Percentiles rank a stretch among this genome's conserved stretches.
Conservation (phyloP, 2,329 filamentous ascomycete species). For the Phyllosticta paracitricarpa region DNA sequence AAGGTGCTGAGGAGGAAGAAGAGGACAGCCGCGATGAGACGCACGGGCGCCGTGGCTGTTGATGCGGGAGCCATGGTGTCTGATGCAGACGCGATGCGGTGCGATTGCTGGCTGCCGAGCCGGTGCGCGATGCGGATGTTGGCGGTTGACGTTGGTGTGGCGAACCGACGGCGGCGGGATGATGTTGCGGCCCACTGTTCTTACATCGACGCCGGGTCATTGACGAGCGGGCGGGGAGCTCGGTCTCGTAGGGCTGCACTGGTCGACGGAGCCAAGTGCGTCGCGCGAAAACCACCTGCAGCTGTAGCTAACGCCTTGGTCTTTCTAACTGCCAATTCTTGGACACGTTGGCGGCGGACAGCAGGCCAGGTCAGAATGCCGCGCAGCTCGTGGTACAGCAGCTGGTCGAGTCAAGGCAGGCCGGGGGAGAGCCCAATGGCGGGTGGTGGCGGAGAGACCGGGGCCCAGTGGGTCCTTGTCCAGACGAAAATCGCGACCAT, state of each 20-base stretch:
- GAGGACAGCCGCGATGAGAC: constrained; percentile 8
- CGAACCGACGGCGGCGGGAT: background rate
- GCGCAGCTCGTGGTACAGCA: background rate
- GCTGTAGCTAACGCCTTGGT: background rate
- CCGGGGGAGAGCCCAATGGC: background rate
- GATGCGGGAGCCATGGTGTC: constrained; percentile 12
- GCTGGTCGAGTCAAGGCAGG: background rate
- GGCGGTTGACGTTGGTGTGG: background rate
- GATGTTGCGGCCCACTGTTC: background rate
- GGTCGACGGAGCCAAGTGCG: background rate
- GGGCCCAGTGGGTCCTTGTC: background rate
- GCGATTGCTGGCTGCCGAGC: background rate
- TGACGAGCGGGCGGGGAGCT: background rate
- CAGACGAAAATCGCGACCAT: background rate
- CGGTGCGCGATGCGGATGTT: background rate
- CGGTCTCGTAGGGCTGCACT: background rate
- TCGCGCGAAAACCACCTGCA: background rate
- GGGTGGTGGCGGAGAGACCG: background rate
- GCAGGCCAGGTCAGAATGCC: background rate
- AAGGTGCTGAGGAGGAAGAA: constrained; percentile 33
- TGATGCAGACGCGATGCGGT: background rate
- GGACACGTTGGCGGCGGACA: background rate
- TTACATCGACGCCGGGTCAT: background rate
- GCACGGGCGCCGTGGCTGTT: constrained; percentile 25
- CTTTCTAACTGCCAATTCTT: background rate